Evolutionary conservation across 2,329 filamentous ascomycete species (phyloP), one percentile per base, ranked within the genome.

Genomic region (Hypoxylon sp.): DNA sequence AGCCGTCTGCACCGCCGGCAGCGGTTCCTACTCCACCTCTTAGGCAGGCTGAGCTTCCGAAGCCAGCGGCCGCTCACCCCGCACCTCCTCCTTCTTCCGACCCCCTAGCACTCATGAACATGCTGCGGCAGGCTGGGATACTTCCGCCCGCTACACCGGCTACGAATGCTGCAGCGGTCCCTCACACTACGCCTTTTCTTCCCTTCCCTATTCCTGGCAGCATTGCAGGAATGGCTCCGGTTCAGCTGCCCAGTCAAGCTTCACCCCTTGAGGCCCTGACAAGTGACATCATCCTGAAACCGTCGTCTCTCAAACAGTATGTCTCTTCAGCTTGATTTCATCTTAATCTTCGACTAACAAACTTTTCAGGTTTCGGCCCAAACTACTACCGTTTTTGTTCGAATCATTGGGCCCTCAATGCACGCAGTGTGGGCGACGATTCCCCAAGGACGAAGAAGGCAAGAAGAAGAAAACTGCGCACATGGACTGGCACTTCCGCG

Each of bases 401-500:
- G 91, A 94, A 59, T 86, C 88, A 17, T 85, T 92, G 33, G 91
- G 94, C 0, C 90, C 92, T 57, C 90, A 93, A 54, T 99, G 95
- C 73, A 91, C 89, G 10, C 94, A 94, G 57, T 99, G 95, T 72
- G 95, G 94, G 20, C 86, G 93, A 58, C 88, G 95, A 2, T 99
- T 99, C 74, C 83, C 83, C 50, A 84, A 85, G 3, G 90, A 91
- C 45, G 85, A 88, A 10, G 87, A 90, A 63, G 94, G 94, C 10
- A 90, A 87, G 68, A 88, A 88, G 71, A 90, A 90, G 79, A 98
- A 98, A 78, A 91, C 88, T 20, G 87, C 89, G 2, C 95, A 99
- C 72, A 88, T 99, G 81, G 95, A 99, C 75, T 99, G 95, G 95
- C 95, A 99, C 75, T 99, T 99, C 78, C 88, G 89, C 54, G 93